phyloP scores from a whole-genome alignment of 2,329 filamentous ascomycete species.

The Diaporthe destruens region DNA sequence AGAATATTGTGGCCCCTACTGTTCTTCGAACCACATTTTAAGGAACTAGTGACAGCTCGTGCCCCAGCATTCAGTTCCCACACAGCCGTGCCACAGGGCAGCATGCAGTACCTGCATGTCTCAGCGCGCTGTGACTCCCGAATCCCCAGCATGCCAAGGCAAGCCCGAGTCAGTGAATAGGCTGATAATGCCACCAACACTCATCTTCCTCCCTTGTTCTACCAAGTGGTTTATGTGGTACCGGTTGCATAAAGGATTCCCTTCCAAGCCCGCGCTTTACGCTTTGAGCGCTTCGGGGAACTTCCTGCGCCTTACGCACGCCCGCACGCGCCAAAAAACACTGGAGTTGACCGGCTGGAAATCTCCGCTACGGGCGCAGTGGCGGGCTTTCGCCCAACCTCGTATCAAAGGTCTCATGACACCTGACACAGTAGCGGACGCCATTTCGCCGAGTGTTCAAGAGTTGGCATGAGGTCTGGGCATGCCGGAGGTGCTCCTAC shows the following conservation, averaged over 20 bases:
- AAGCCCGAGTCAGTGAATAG: constrained; percentile 19
- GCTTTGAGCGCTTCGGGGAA: neutral
- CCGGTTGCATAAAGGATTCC: neutral
- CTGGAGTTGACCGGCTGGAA: neutral
- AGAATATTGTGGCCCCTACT: constrained; percentile 21
- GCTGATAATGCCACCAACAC: constrained; percentile 16
- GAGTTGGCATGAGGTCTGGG: neutral
- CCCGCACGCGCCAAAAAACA: neutral
- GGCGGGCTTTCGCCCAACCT: neutral
- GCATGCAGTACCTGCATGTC: constrained; percentile 13
- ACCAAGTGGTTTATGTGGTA: constrained; percentile 20
- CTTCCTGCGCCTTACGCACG: neutral
- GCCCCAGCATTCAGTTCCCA: neutral
- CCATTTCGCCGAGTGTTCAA: neutral
- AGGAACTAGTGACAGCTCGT: constrained; percentile 15
- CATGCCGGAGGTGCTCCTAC: neutral
- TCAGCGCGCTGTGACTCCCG: neutral
- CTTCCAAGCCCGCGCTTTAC: constrained; percentile 9
- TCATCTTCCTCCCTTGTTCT: constrained; percentile 1
- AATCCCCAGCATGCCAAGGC: constrained; percentile 7
- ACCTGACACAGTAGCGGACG: too few relatives aligned
- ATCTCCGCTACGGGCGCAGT: neutral
- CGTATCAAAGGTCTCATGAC: neutral
- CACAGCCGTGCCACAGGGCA: neutral
- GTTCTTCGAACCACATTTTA: neutral